Evolutionary conservation across 2,329 filamentous ascomycete species (phyloP), one percentile per base, ranked within the genome.

Genomic region (Colletotrichum echinochloae): DNA sequence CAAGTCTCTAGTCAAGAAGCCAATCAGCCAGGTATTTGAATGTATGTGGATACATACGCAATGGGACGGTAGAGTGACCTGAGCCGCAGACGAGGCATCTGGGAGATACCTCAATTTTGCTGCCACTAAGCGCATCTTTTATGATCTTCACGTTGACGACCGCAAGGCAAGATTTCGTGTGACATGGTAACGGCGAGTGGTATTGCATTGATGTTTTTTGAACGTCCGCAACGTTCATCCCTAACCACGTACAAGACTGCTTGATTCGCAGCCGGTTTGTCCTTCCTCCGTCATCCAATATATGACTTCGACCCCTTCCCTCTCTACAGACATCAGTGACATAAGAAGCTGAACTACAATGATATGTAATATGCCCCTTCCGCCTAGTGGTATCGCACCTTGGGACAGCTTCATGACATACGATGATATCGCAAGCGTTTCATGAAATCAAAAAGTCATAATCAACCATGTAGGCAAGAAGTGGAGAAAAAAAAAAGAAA

Each of bases 181-280:
- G 52, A 30, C 52, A 67, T 63, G 52, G 57, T 59, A 63, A 67
- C 59, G 39, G 64, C 64, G 63, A 62, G 44, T 66, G 35, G 30
- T 59, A 62, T 67, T 70, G 67, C 41, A 62, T 30, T 52, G 46
- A 46, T 55, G 30, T 48, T 37, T 48, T 37, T 39, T 59, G 23
- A 51, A 57, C 52, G 23, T 52, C 56, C 33, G 30, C 49, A 30
- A 48, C 30, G 14, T 37, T 66, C 23, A 59, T 67, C 51, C 57
- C 57, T 52, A 70, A 62, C 52, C 64, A 70, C 67, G 52, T 67
- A 54, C 64, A 67, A 67, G 57, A 44, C 33, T 30, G 46, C 64
- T 63, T 70, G 23, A 63, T 67, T 51, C 23, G n/a, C 51, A 46
- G 35, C 64, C 63, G 37, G 33, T 28, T 48, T 39, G 44, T 26